A percentile compares a stretch with the other conserved stretches of the same genome.
phyloP scores from a whole-genome alignment of 768 basidiomycete species.

The Mrakia frigida region DNA sequence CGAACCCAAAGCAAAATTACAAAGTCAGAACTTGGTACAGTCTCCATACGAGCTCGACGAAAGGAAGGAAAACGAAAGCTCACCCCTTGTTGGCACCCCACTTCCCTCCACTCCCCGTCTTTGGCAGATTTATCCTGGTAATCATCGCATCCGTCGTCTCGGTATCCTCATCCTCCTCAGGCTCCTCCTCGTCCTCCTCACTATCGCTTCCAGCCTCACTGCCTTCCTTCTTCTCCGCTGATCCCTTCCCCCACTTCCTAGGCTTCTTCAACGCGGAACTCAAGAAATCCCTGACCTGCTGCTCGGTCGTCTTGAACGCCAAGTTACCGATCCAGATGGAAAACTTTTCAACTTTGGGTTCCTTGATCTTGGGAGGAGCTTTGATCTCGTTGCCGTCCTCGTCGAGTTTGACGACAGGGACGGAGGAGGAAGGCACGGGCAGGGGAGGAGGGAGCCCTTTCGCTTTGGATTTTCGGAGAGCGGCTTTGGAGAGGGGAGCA shows the following conservation, averaged over 20 bases:
- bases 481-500: constrained; percentile 28
- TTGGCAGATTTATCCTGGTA: constrained; percentile 32
- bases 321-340: constrained; percentile 96
- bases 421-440: constrained; percentile 8
- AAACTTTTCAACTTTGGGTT: constrained; percentile 42
- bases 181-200: constrained; percentile 33
- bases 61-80: not conserved
- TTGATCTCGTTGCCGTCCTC: constrained; percentile 18
- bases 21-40: not conserved
- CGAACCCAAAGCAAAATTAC: not conserved
- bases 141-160: constrained; percentile 29
- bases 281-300: constrained; percentile 54
- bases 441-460: constrained; percentile 22
- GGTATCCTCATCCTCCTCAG: constrained; percentile 6
- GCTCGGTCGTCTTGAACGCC: constrained; percentile 76
- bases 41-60: not conserved
- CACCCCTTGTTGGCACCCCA: constrained; percentile 39
- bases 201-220: constrained; percentile 36
- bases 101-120: constrained; percentile 18
- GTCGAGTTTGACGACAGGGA: not conserved
- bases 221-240: constrained; percentile 27
- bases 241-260: constrained; percentile 9
- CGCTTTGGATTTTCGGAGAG: constrained; percentile 26
- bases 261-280: constrained; percentile 20
- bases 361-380: not conserved